A percentile compares a stretch with the other conserved stretches of the same genome.
phyloP scores from a whole-genome alignment of 1,139 yeast genomes.

The Magnusiomyces suaveolens region DNA sequence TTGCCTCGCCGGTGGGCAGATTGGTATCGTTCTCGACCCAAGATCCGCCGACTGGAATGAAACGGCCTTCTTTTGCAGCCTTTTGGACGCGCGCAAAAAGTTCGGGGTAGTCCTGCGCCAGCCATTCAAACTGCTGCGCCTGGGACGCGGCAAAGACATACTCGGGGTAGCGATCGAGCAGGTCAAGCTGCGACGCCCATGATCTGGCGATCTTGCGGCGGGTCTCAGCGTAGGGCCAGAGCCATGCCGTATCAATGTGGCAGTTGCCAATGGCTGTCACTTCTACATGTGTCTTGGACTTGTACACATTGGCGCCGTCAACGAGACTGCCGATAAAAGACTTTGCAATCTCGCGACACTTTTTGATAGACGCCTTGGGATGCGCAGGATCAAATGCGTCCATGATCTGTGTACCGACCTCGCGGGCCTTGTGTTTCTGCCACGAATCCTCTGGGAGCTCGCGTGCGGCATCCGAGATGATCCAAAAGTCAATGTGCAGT shows the following conservation, averaged over 20 bases:
- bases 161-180: constrained; percentile 84
- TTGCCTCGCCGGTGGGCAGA: constrained; percentile 84
- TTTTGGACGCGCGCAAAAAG: constrained; percentile 53
- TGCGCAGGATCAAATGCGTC: constrained; percentile 59
- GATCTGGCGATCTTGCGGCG: constrained; percentile 84
- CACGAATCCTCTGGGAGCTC: constrained; percentile 65
- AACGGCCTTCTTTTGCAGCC: constrained; percentile 63
- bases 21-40: constrained; percentile 98
- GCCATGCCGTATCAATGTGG: constrained; percentile 96
- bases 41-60: constrained; percentile 87
- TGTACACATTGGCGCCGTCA: constrained; percentile 56
- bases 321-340: constrained; percentile 54
- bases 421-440: constrained; percentile 79
- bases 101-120: constrained; percentile 74
- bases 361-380: constrained; percentile 38
- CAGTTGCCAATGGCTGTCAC: constrained; percentile 88
- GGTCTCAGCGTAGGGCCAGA: constrained; percentile 97
- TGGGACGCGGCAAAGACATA: constrained; percentile 91
- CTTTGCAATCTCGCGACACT: constrained; percentile 60
- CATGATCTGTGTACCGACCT: constrained; percentile 70
- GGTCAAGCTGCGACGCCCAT: constrained; percentile 85
- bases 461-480: constrained; percentile 82
- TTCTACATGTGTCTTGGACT: constrained; percentile 20
- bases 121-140: constrained; percentile 93
- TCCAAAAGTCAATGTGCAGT: constrained; percentile 73